Base-by-base conservation (phyloP, 192 early-diverging fungal species). In the Phycomyces nitens region DNA sequence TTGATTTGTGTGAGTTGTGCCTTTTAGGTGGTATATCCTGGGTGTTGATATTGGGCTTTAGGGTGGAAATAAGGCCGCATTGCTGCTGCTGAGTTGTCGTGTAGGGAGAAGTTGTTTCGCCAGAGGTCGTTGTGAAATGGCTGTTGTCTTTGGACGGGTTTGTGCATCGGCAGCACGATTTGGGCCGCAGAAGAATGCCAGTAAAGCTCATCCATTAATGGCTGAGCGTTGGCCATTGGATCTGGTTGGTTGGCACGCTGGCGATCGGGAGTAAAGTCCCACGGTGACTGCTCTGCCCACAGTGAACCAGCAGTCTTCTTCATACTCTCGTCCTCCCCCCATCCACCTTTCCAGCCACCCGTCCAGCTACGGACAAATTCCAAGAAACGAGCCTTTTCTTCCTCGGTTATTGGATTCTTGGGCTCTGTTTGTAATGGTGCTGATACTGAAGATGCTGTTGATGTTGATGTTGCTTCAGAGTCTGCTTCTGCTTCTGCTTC, bases 301-400 rank as follows among this genome's bases (percentile, higher is more conserved):
- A 64, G 22, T 0, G 62, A 64, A 29, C 39, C 38, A 18, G 26
- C 18, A 18, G 52, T 53, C 18, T 47, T 47, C 11, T 47, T 47
- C 27, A 22, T 11, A 9, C 53, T 52, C 12, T 55, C 34, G 18
- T 52, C 49, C n/a, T 41, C 18, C 68, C 68, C 18, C 68, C 68
- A 69, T 2, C 68, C 56, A 21, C 59, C 53, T 22, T 53, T 62
- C 58, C 56, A 69, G 14, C 68, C 73, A 41, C 73, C 73, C 16
- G 73, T 74, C 73, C 73, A 74, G 16, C 38, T 66, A 16, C 73
- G 73, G 34, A 74, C 51, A 51, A 74, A 74, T 1, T 62, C 58
- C 10, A 74, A 47, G 44, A 74, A 74, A 2, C 73, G 60, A 15
- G 57, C 58, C 56, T 74, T 69, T 38, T 74, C 73, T 38, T 69